Evolutionary conservation across 345 rosid genomes (phyloP).

Genomic region (Hibiscus trionum): DNA sequence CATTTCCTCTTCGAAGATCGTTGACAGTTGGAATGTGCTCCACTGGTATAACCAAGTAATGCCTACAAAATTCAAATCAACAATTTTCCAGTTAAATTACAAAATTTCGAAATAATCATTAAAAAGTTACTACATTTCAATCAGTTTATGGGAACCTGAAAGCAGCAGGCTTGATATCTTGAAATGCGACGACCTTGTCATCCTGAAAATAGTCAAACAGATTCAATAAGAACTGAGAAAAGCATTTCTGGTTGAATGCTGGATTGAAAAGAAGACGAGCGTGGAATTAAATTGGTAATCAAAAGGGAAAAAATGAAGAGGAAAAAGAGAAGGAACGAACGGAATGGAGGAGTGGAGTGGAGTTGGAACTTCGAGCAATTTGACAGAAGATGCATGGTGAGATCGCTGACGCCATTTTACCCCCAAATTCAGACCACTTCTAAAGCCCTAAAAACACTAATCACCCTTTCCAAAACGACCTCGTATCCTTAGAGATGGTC

Average conservation of each 20-base stretch:
- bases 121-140: not conserved
- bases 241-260: slow-evolving; percentile 3
- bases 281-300: slow-evolving; percentile 11
- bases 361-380: slow-evolving; percentile 40
- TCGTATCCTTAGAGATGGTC: not conserved
- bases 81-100: not conserved
- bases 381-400: slow-evolving; percentile 62
- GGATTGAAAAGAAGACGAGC: slow-evolving; percentile 1
- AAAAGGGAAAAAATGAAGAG: not conserved
- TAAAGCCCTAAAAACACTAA: not conserved
- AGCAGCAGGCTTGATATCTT: slow-evolving; percentile 75
- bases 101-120: not conserved
- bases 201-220: slow-evolving; percentile 39
- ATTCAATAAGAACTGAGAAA: not conserved
- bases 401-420: slow-evolving; percentile 52
- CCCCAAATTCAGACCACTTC: not conserved
- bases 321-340: slow-evolving; percentile 27
- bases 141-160: slow-evolving; percentile 40
- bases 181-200: slow-evolving; percentile 73
- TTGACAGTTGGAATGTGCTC: slow-evolving; percentile 67
- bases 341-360: slow-evolving; percentile 56
- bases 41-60: slow-evolving; percentile 76
- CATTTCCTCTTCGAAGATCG: slow-evolving; percentile 53
- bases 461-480: not conserved
- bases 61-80: slow-evolving; percentile 31